Evolutionary conservation across 2,329 filamentous ascomycete genomes (phyloP).

Genomic region (Zymoseptoria passerinii): DNA sequence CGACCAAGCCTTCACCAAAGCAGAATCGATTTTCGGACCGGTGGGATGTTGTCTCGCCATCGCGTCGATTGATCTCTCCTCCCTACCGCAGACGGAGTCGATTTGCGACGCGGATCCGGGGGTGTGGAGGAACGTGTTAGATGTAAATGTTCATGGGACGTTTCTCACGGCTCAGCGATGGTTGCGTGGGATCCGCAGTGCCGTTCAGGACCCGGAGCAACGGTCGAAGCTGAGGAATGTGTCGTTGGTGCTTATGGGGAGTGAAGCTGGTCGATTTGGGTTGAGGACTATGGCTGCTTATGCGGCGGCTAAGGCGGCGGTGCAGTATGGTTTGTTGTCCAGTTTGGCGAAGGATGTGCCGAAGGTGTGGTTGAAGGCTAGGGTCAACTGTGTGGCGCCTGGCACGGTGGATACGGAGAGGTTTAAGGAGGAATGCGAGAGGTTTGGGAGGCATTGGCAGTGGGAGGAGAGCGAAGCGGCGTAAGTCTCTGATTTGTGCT

Average conservation of each 20-base stretch:
- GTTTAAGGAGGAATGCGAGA: slow-evolving; percentile 35
- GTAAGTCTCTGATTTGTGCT: slow-evolving; percentile 10
- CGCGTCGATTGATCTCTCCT: slow-evolving; percentile 38
- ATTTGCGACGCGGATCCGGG: slow-evolving; percentile 35
- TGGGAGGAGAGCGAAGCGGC: slow-evolving; percentile 40
- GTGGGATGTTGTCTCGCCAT: slow-evolving; percentile 37
- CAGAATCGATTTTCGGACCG: slow-evolving; percentile 29
- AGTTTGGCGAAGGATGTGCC: slow-evolving; percentile 36
- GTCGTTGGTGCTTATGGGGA: slow-evolving; percentile 38
- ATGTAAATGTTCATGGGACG: slow-evolving; percentile 39
- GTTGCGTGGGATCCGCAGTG: slow-evolving; percentile 32
- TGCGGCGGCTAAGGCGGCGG: slow-evolving; percentile 38
- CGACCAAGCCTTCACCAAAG: slow-evolving; percentile 29
- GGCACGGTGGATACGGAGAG: slow-evolving; percentile 39
- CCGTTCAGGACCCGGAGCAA: slow-evolving; percentile 11
- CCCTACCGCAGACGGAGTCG: slow-evolving; percentile 31
- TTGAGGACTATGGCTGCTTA: slow-evolving; percentile 39
- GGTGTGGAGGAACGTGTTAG: slow-evolving; percentile 35
- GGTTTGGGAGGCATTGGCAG: slow-evolving; percentile 32
- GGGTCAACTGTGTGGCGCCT: slow-evolving; percentile 42
- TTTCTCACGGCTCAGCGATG: slow-evolving; percentile 38
- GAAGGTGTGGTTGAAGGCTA: slow-evolving; percentile 30
- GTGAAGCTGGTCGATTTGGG: slow-evolving; percentile 39
- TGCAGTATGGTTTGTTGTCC: slow-evolving; percentile 38
- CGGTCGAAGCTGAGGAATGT: slow-evolving; percentile 27